Evolutionary conservation across 1,284 basidiomycete species (phyloP), one percentile per base, ranked within the genome.

Genomic region (Hymenochaete sp.): DNA sequence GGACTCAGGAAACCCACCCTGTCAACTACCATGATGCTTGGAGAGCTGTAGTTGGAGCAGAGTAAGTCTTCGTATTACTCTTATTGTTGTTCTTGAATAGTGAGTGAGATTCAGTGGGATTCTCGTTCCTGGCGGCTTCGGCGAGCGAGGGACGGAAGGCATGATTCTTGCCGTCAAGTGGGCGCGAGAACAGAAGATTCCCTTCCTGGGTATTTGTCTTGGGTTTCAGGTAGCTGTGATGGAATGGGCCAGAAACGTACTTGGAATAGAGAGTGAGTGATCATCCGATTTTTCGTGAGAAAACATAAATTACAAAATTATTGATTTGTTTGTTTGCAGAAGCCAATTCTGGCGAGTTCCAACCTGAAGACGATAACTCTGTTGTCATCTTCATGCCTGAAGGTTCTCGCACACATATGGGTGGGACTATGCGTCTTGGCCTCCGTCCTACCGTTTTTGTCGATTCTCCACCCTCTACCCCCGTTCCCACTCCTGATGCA

Each of bases 381-480:
- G 75, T 93, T 47, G 75, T 98, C 64, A 78, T 98, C 55, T 98
- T 95, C 76, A 99, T 99, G 95, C 95, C 95, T 24, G 95, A 99
- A 64, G 90, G 98, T 56, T 96, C 92, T 37, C 90, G 88, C 61
- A 98, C 93, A 5, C 93, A 98, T 56, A 90, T 98, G 75, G 95
- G 95, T 45, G 95, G 95, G 22, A 99, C 95, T 18, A 99, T 99
- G 95, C 83, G 95, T 16, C 77, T 98, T 11, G 95, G 95, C 18
- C 72, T 98, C 42, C 81, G 95, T 16, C 93, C 96, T 4, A 98
- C 95, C 2, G 75, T 97, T 43, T 98, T 98, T 62, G 75, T 83
- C 52, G n/a, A n/a, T n/a, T n/a, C n/a, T n/a, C n/a, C n/a, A n/a
- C n/a, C n/a, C n/a, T n/a, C n/a, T n/a, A n/a, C n/a, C n/a, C n/a